Evolutionary conservation across 225 moss, liverwort and hornwort species (phyloP).

Genomic region (Physcomitrium patens): DNA sequence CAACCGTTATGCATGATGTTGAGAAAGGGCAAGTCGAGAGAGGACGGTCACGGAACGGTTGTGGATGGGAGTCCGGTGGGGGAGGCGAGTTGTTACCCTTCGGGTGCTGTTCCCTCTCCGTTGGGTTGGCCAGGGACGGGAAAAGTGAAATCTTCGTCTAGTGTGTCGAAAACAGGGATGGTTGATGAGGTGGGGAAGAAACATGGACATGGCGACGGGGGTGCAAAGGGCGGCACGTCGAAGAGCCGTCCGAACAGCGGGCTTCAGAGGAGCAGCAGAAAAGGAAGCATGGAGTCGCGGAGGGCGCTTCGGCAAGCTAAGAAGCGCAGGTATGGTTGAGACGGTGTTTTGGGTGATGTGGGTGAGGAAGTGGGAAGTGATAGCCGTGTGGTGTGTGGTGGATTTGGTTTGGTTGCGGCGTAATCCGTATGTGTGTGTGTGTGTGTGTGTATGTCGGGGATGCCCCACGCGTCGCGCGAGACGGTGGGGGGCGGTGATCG

Average conservation of each 20-base stretch:
- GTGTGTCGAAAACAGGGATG: constrained; percentile 26
- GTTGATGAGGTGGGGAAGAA: constrained; percentile 39
- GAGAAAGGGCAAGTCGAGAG: constrained; percentile 49
- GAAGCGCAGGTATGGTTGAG: constrained; percentile 54
- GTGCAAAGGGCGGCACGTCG: constrained; percentile 24
- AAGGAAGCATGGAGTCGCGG: constrained; percentile 50
- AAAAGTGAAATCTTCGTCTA: constrained; percentile 16
- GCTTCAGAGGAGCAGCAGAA: constrained; percentile 43
- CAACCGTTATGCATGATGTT: constrained; percentile 59
- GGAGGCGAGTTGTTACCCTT: constrained; percentile 20
- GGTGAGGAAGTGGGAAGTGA: too few species aligned
- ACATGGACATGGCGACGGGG: constrained; percentile 27
- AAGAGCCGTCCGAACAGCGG: constrained; percentile 41
- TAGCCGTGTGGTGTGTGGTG: too few species aligned
- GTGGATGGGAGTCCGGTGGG: constrained; percentile 32
- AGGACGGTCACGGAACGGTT: constrained; percentile 36
- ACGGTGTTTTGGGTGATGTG: not conserved
- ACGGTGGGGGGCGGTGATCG: too few species aligned
- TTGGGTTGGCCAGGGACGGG: constrained; percentile 30
- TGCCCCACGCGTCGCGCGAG: too few species aligned
- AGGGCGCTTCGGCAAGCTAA: constrained; percentile 54
- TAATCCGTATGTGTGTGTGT: too few species aligned
- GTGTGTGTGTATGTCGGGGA: too few species aligned
- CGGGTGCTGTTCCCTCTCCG: constrained; percentile 26
- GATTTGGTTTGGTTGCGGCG: too few species aligned